These are phyloP conservation scores for Vitis hybrid DNA, from an alignment of 177 flowering plant species.

Conservation along the genomic window DNA sequence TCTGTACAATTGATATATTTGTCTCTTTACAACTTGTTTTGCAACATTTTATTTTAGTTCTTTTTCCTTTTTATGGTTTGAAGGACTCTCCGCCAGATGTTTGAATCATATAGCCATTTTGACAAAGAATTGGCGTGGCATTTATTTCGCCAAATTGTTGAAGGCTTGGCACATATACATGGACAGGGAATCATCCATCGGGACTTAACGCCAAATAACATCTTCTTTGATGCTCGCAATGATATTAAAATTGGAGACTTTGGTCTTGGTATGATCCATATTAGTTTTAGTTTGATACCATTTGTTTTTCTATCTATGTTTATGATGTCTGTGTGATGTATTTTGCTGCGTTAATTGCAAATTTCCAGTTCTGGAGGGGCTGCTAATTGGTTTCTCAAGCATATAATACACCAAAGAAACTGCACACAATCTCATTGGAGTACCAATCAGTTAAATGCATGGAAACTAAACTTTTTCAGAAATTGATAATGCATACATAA, in stretches of 20 bases:
- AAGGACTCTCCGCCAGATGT: slow-evolving; percentile 82
- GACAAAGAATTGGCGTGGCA: slow-evolving; percentile 86
- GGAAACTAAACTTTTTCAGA: neutral
- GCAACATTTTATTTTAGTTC: neutral
- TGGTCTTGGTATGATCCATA: slow-evolving; percentile 79
- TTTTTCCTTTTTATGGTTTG: slow-evolving; percentile 13
- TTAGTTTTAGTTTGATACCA: neutral
- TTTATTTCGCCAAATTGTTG: slow-evolving; percentile 90
- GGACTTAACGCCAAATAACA: slow-evolving; percentile 90
- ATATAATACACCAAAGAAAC: neutral
- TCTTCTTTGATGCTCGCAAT: slow-evolving; percentile 92
- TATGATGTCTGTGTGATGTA: neutral
- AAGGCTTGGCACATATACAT: slow-evolving; percentile 93
- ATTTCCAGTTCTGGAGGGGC: neutral
- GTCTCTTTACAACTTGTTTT: neutral
- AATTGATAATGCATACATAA: neutral
- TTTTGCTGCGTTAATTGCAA: neutral
- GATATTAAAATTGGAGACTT: slow-evolving; percentile 98
- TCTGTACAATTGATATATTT: neutral
- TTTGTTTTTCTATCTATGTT: neutral
- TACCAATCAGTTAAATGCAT: neutral
- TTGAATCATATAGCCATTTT: slow-evolving; percentile 76
- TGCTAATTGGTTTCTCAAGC: neutral
- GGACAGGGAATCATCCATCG: slow-evolving; percentile 96
- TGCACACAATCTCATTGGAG: neutral